Conservation (phyloP, 2,329 filamentous ascomycete species). For the Neopestalotiopsis rosae region DNA sequence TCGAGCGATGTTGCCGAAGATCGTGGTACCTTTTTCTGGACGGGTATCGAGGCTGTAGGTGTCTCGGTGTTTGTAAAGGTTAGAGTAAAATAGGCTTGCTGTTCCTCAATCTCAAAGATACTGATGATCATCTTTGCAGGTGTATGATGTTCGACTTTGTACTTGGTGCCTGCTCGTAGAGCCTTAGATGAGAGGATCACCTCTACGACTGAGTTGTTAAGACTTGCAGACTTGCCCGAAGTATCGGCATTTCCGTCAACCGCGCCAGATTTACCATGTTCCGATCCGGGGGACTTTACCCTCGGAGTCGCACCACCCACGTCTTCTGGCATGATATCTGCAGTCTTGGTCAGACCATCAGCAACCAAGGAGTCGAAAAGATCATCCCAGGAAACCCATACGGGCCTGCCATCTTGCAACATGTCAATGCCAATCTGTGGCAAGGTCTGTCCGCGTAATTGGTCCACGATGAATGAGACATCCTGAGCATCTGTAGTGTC, state of each 20-base stretch:
- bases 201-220: slow-evolving; percentile 69
- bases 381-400: slow-evolving; percentile 64
- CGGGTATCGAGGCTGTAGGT: slow-evolving; percentile 36
- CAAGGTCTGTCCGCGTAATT: slow-evolving; percentile 68
- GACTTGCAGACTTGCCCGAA: slow-evolving; percentile 32
- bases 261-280: slow-evolving; percentile 21
- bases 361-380: slow-evolving; percentile 60
- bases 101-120: slow-evolving; percentile 72
- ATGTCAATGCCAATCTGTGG: slow-evolving; percentile 76
- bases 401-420: slow-evolving; percentile 67
- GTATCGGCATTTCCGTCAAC: neutral
- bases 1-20: slow-evolving; percentile 44
- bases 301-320: slow-evolving; percentile 40
- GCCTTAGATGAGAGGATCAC: slow-evolving; percentile 65
- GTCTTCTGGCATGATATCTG: slow-evolving; percentile 21
- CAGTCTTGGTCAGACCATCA: slow-evolving; percentile 41
- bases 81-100: slow-evolving; percentile 73
- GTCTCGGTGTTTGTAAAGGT: slow-evolving; percentile 71
- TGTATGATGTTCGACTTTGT: slow-evolving; percentile 47
- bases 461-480: slow-evolving; percentile 56
- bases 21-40: slow-evolving; percentile 45
- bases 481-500: slow-evolving; percentile 47
- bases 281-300: slow-evolving; percentile 31
- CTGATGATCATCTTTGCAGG: slow-evolving; percentile 79
- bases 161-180: slow-evolving; percentile 44